Evolutionary conservation across 495 filamentous ascomycete species (phyloP), one percentile per base, ranked within the genome.

Genomic region (Aspergillus olivimuriae): DNA sequence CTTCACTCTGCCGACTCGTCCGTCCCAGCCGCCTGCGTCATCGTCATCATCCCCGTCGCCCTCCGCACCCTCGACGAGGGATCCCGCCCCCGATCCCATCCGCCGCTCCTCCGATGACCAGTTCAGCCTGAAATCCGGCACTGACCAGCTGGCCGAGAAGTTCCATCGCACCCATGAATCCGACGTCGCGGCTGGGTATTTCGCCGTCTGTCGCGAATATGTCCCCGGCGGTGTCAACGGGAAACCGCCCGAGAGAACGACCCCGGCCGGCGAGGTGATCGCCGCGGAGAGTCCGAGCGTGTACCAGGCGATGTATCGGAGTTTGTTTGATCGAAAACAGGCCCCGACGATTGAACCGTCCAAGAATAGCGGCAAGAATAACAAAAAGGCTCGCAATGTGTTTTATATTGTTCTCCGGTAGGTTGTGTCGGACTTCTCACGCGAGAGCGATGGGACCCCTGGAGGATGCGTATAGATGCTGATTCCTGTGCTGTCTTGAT

Each of bases 271-370:
- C 10, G 80, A 81, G 39, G 71, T 79, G 34, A 70, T 80, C 44
- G 79, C 80, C 21, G 65, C 82, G 8, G 86, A 87, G 48, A 94
- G 87, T 58, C 88, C 84, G 30, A 94, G 87, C 54, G 90, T 98
- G 20, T 96, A 97, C 56, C 94, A 97, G 74, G 81, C 84, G 60
- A 95, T 98, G 92, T 97, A 97, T 61, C 73, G 89, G 52, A 94
- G 86, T 62, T 79, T 98, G 34, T 98, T 98, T 57, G 91, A 97
- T 48, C 78, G 92, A 37, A 91, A 86, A 52, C 77, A 82, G 39
- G 41, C 62, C 1, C 67, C 69, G n/a, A 73, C 62, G 34, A 73
- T 73, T 43, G 69, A 73, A 28, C 69, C 69, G 2, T 60, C 54
- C 2, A 75, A 72, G 35, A 60, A 52, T 26, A 71, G 67, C 55